phyloP scores from a whole-genome alignment of 352 stramenopile species.

The Globisporangium okanoganense region DNA sequence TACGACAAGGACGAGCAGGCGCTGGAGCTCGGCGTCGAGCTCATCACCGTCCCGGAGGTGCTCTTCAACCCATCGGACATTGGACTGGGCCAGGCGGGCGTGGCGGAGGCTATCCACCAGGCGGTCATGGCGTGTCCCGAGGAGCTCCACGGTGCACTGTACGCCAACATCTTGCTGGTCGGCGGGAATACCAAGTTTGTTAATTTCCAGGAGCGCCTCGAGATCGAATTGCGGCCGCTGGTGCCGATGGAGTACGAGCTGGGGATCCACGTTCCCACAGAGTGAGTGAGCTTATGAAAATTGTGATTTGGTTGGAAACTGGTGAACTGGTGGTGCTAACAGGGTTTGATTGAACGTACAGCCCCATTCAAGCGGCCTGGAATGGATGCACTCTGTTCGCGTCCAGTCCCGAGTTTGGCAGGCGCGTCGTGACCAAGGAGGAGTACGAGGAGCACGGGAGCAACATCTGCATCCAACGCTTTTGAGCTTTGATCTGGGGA shows the following conservation, averaged over 20 bases:
- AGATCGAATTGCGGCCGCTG: constrained; percentile 56
- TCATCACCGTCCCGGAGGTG: constrained; percentile 87
- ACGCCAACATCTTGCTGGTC: constrained; percentile 84
- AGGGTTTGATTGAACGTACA: constrained; percentile 12
- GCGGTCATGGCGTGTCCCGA: constrained; percentile 73
- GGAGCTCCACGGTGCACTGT: constrained; percentile 67
- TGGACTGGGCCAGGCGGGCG: constrained; percentile 80
- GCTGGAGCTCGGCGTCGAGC: constrained; percentile 83
- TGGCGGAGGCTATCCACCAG: constrained; percentile 85
- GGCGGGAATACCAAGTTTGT: constrained; percentile 88
- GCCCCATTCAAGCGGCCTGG: constrained; percentile 52
- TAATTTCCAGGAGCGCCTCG: constrained; percentile 74
- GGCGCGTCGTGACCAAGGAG: constrained; percentile 52
- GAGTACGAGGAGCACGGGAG: constrained; percentile 80
- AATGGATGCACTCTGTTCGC: constrained; percentile 54
- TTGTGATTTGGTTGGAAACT: neutral
- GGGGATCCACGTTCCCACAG: constrained; percentile 27
- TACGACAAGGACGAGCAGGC: constrained; percentile 44
- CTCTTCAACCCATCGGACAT: constrained; percentile 92
- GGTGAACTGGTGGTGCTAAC: neutral
- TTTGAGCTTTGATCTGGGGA: constrained; percentile 8
- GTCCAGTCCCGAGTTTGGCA: constrained; percentile 15
- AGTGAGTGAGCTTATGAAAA: constrained; percentile 37
- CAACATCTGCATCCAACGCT: constrained; percentile 49
- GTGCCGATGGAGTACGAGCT: constrained; percentile 50